A percentile compares a stretch with the other conserved stretches of the same genome.
phyloP scores from a whole-genome alignment of 2,329 filamentous ascomycete genomes.

The Ascochyta pisi region DNA sequence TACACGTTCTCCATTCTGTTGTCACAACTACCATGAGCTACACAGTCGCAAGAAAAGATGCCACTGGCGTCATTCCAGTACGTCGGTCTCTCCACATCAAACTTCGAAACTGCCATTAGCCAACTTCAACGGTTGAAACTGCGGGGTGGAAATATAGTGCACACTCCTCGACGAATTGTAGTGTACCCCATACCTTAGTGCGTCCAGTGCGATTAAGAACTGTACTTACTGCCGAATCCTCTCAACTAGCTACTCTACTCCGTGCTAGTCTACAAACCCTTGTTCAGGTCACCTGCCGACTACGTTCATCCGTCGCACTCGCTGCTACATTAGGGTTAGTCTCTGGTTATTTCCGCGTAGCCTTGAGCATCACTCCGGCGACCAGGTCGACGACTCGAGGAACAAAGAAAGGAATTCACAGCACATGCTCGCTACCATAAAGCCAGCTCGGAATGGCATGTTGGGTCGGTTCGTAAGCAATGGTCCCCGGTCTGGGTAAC shows the following conservation, averaged over 20 bases:
- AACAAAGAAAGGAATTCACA: not conserved
- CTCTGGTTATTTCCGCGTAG: slow-evolving; percentile 1
- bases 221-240: not conserved
- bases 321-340: slow-evolving; percentile 10
- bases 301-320: slow-evolving; percentile 1
- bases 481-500: not conserved
- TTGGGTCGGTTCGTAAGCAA: too few relatives aligned
- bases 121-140: not conserved
- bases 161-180: not conserved
- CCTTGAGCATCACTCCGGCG: not conserved
- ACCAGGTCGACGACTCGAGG: not conserved
- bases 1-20: not conserved
- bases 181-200: not conserved
- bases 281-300: not conserved
- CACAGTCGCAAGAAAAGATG: not conserved
- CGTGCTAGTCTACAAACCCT: not conserved
- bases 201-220: not conserved
- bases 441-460: too few relatives aligned
- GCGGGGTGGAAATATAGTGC: not conserved
- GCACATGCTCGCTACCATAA: not conserved
- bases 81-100: not conserved
- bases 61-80: not conserved
- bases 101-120: not conserved
- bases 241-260: not conserved
- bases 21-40: too few relatives aligned